Evolutionary conservation across 2,329 filamentous ascomycete genomes (phyloP).

Genomic region (Colletotrichum sp.): DNA sequence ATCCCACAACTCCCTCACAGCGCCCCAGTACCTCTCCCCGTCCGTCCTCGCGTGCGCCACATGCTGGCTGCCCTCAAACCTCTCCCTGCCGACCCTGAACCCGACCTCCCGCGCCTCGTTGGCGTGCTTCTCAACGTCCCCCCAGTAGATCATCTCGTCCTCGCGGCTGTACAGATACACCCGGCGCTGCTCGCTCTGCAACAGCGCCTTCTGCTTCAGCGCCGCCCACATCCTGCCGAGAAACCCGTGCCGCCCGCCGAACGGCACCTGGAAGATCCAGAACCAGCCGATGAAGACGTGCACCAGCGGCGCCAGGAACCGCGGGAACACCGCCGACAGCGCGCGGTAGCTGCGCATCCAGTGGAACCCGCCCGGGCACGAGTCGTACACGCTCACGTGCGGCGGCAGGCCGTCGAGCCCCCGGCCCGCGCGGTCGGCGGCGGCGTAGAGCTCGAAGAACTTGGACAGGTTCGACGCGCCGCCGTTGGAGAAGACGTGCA

Average conservation of each 20-base stretch:
- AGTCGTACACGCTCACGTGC: conserved; percentile 52
- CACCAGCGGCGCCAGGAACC: conserved; percentile 37
- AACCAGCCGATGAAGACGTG: conserved; percentile 35
- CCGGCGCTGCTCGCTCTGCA: conserved; percentile 45
- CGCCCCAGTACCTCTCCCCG: conserved; percentile 53
- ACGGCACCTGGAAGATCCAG: conserved; percentile 34
- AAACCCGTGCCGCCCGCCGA: conserved; percentile 28
- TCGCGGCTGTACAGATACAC: conserved; percentile 57
- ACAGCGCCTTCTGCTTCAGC: conserved; percentile 37
- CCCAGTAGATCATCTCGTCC: conserved; percentile 51
- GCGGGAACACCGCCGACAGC: conserved; percentile 38
- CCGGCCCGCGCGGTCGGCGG: conserved; percentile 22
- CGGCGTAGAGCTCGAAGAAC: conserved; percentile 39
- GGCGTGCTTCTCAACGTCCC: conserved; percentile 54
- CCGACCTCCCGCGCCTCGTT: conserved; percentile 42
- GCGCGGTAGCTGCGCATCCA: conserved; percentile 44
- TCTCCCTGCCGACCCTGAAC: conserved; percentile 46
- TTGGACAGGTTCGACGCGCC: conserved; percentile 47
- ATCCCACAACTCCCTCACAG: conserved; percentile 52
- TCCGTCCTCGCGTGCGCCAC: conserved; percentile 55
- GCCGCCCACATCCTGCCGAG: conserved; percentile 38
- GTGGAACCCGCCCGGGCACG: conserved; percentile 50
- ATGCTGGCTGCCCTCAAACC: conserved; percentile 53
- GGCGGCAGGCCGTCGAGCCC: conserved; percentile 36
- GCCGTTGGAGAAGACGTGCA: conserved; percentile 60